A percentile compares a stretch with the other conserved stretches of the same genome.
Evolutionary conservation across 192 early-diverging fungal genomes (phyloP).

Genomic region (Entomortierella lignicola): DNA sequence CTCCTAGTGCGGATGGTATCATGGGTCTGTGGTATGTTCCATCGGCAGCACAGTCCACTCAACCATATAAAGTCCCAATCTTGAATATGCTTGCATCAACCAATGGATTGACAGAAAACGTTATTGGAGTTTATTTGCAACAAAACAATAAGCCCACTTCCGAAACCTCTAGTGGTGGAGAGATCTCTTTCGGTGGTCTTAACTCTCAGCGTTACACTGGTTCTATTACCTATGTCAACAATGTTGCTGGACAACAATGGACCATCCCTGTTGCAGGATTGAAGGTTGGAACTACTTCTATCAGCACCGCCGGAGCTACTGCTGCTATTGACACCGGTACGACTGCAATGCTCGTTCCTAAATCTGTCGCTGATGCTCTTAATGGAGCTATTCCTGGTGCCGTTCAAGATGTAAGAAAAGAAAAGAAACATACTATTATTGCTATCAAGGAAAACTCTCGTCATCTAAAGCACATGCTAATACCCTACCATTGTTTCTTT

Average conservation of each 20-base stretch:
- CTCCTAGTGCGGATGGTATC: slow-evolving; percentile 26
- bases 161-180: slow-evolving; percentile 22
- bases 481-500: background rate
- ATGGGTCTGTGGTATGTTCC: slow-evolving; percentile 48
- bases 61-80: slow-evolving; percentile 24
- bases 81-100: slow-evolving; percentile 31
- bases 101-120: slow-evolving; percentile 11
- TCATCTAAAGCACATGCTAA: background rate
- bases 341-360: slow-evolving; percentile 62
- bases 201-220: slow-evolving; percentile 19
- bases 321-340: slow-evolving; percentile 70
- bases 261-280: slow-evolving; percentile 31
- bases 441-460: background rate
- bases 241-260: slow-evolving; percentile 18
- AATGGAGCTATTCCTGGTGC: slow-evolving; percentile 60
- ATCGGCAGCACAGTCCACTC: no score
- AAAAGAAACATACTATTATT: background rate
- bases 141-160: background rate
- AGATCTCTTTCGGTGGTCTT: slow-evolving; percentile 43
- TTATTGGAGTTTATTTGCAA: slow-evolving; percentile 31
- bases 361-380: slow-evolving; percentile 41
- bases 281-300: slow-evolving; percentile 6
- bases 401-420: background rate
- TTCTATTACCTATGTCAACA: slow-evolving; percentile 25
- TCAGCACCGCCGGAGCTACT: background rate